Conservation (phyloP, 2,329 filamentous ascomycete genomes). For the Fusarium mundagurra region DNA sequence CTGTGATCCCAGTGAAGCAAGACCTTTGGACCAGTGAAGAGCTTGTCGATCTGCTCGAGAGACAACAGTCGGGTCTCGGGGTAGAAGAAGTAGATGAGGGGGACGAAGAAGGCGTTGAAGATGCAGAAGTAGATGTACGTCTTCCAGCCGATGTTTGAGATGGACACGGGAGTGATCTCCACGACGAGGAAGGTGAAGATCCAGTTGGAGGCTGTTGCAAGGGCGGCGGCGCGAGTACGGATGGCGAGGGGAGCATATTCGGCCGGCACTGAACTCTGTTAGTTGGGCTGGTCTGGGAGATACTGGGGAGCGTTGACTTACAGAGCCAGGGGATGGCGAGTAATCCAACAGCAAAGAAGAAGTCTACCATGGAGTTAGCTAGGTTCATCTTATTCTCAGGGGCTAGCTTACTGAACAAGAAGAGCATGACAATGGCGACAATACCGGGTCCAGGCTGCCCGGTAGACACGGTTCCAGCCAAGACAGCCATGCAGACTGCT, state of each 20-base stretch:
- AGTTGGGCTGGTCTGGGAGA: not conserved
- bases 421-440: constrained; percentile 56
- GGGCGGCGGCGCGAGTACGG: constrained; percentile 50
- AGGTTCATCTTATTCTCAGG: accelerated
- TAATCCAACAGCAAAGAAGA: constrained; percentile 54
- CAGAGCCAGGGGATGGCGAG: constrained; percentile 52
- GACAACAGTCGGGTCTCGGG: constrained; percentile 59
- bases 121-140: constrained; percentile 52
- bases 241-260: constrained; percentile 55
- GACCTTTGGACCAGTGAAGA: constrained; percentile 48
- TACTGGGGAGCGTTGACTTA: constrained; percentile 12
- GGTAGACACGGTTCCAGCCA: constrained; percentile 55
- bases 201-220: constrained; percentile 53
- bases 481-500: constrained; percentile 56
- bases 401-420: constrained; percentile 47
- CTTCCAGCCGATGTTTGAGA: constrained; percentile 50
- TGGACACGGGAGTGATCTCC: constrained; percentile 51
- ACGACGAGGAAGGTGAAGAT: constrained; percentile 51
- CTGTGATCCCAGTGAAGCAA: constrained; percentile 46
- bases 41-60: constrained; percentile 60
- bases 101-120: constrained; percentile 52
- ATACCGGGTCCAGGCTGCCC: constrained; percentile 51
- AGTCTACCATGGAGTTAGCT: constrained; percentile 36
- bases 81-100: constrained; percentile 59
- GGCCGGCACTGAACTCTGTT: constrained; percentile 47